Evolutionary conservation across 371 early-diverging fungal species (phyloP), one percentile per base, ranked within the genome.

Genomic region (Syncephalis plumigaleata): DNA sequence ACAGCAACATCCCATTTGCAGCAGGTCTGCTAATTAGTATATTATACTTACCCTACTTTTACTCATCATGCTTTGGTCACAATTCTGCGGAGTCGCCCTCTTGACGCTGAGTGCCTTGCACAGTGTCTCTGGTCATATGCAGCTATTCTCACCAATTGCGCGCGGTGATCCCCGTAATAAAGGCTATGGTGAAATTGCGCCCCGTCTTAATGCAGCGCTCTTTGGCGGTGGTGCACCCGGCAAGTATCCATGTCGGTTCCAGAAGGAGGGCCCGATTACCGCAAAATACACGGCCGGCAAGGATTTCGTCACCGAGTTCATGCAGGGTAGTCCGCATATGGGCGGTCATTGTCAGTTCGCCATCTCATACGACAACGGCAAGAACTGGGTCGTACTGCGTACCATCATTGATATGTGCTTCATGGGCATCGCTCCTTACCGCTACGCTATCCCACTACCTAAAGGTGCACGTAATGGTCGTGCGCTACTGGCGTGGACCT

Each of bases 301-400:
- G 25, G 55, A 44, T 49, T 26, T 62, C 44, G 48, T 48, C 38
- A 52, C 56, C 18, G 23, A 47, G 11, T 56, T 58, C 53, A 48
- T 44, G 11, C 47, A 54, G 13, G 55, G 57, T 9, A 57, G 56
- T 27, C 3, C 50, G 0, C 70, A 68, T 46, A 56, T 60, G 27
- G 77, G 77, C 39, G 78, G 79, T 24, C 73, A 72, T 51, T 77
- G 79, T 47, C 72, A 76, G 51, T 76, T 76, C 54, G 60, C 78
- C 1, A 43, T 80, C 3, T 71, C 74, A 0, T 71, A 68, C 36
- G 75, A 80, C 51, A 60, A 63, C 27, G 71, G 37, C 3, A 59
- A 61, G 26, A 68, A 65, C 36, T 79, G 69, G 54, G 77, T 73
- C 2, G 78, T 74, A 17, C 21, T 80, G 39, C 56, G 72, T 17